Conservation (phyloP, 441 rosid genomes). For the Syzygium malaccense region DNA sequence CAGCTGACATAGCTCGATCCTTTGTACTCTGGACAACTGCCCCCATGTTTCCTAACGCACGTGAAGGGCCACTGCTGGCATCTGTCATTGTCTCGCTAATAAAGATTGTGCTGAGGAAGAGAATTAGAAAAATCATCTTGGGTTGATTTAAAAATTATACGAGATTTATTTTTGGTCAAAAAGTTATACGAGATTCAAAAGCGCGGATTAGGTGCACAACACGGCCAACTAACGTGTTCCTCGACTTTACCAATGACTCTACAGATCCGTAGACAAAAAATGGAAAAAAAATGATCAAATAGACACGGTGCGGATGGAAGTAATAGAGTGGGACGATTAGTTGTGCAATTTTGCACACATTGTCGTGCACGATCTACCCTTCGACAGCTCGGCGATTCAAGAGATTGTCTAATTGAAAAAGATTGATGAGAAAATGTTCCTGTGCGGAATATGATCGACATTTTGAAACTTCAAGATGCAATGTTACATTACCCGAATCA, state of each 20-base stretch:
- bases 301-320: fast-evolving
- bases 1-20: neutral
- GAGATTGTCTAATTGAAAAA: no score
- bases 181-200: neutral
- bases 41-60: neutral
- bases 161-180: no score
- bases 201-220: neutral
- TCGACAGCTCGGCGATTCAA: neutral
- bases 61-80: neutral
- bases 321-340: no score
- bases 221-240: neutral
- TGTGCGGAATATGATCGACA: no score
- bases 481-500: no score
- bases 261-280: neutral
- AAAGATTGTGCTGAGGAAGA: neutral
- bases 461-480: no score
- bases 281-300: fast-evolving
- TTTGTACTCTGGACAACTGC: neutral
- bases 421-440: no score
- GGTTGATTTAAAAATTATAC: neutral
- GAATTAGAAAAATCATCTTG: neutral
- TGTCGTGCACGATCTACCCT: neutral
- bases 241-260: neutral
- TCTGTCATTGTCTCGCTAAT: neutral
- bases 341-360: neutral